phyloP scores from a whole-genome alignment of 352 stramenopile species.

The Phytophthora kernoviae region DNA sequence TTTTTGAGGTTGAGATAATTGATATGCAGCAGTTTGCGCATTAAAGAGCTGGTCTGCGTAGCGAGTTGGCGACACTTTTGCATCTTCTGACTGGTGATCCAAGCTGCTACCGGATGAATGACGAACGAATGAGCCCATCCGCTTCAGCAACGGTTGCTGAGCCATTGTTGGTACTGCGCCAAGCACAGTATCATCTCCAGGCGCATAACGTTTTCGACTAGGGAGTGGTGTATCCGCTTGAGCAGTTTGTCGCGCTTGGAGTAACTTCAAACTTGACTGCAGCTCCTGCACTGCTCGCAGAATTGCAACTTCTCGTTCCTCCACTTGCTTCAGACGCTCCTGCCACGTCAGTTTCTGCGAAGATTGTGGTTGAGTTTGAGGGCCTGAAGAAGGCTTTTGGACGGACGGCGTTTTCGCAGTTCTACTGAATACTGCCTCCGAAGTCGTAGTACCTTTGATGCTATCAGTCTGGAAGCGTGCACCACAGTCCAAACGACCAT shows the following conservation, averaged over 20 bases:
- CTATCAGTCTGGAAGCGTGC: not conserved
- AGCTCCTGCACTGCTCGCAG: not conserved
- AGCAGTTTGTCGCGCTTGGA: not conserved
- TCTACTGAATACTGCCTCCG: not conserved
- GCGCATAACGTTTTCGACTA: not conserved
- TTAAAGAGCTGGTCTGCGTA: constrained; percentile 34
- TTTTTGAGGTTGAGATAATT: not conserved
- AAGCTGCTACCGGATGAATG: constrained; percentile 2
- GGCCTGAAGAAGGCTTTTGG: not conserved
- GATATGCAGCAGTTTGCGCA: not conserved
- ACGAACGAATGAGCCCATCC: constrained; percentile 26
- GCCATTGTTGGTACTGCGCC: constrained; percentile 1
- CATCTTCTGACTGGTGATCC: constrained; percentile 1
- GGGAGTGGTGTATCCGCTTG: not conserved
- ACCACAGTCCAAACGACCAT: not conserved
- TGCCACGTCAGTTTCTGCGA: not conserved
- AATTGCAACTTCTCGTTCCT: constrained; percentile 1
- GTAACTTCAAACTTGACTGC: not conserved
- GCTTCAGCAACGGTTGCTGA: constrained; percentile 15
- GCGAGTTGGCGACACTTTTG: constrained; percentile 27
- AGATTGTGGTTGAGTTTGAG: not conserved
- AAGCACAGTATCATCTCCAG: constrained; percentile 5
- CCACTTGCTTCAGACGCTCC: not conserved
- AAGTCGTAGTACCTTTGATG: not conserved
- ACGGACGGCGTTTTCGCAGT: not conserved